Conservation (phyloP, 1,284 basidiomycete genomes). For the Tylopilus sp. region DNA sequence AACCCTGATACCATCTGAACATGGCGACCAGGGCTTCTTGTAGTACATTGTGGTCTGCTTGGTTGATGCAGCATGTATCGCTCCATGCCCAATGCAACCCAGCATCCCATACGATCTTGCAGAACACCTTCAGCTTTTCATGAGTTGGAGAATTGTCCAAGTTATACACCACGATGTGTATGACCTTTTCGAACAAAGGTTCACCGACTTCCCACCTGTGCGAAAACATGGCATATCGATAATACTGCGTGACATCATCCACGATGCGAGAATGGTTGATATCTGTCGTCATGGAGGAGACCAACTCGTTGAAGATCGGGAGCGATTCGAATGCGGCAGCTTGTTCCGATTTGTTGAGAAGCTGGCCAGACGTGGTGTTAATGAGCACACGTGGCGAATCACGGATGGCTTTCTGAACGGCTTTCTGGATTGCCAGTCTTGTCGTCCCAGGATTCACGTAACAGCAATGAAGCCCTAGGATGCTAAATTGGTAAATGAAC, state of each 20-base stretch:
- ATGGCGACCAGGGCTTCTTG: not conserved
- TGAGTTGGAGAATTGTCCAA: not conserved
- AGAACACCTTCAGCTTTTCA: not conserved
- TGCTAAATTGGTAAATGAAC: not conserved
- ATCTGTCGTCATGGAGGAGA: not conserved
- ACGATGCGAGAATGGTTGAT: not conserved
- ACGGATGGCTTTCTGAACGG: not conserved
- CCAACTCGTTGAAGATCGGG: not conserved
- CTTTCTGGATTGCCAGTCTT: not conserved
- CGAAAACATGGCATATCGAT: constrained; percentile 2
- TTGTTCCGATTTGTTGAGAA: not conserved
- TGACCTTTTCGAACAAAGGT: not conserved
- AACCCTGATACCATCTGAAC: not conserved
- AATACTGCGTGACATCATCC: not conserved
- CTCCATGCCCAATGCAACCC: constrained; percentile 2
- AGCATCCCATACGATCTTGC: not conserved
- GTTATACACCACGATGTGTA: not conserved
- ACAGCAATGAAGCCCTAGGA: not conserved
- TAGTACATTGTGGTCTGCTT: not conserved
- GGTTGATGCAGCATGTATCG: constrained; percentile 1
- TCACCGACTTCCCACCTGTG: constrained; percentile 1
- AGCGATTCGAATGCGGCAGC: not conserved
- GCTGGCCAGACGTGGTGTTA: not conserved
- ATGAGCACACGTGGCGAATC: not conserved
- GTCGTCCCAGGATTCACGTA: not conserved